Evolutionary conservation across 75 land plant species (phyloP).

Genomic region (Selaginella tamariscina): DNA sequence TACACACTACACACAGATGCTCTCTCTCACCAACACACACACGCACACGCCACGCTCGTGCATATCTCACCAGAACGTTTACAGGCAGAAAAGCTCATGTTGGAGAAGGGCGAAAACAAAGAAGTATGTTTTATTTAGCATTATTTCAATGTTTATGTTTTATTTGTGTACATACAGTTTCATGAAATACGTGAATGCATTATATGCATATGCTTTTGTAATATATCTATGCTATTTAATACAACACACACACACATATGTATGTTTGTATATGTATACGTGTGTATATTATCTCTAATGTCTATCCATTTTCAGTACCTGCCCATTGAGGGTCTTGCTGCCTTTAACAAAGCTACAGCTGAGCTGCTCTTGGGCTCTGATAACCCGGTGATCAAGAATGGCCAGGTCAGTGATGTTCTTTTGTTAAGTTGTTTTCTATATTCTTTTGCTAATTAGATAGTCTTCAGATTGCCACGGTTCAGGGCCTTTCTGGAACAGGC

Average conservation of each 20-base stretch:
- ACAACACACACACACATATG: background rate
- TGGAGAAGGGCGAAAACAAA: constrained; percentile 89
- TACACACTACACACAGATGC: no score
- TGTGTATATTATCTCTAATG: background rate
- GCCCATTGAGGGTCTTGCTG: constrained; percentile 97
- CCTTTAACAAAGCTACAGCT: constrained; percentile 92
- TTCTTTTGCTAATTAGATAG: background rate
- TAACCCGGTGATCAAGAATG: constrained; percentile 53
- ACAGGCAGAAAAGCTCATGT: constrained; percentile 84
- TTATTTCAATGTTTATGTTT: background rate
- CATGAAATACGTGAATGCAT: background rate
- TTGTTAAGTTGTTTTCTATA: background rate
- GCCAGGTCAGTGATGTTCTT: constrained; percentile 33
- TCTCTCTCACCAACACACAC: no score
- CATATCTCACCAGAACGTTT: background rate
- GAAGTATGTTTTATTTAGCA: constrained; percentile 40
- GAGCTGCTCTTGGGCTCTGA: constrained; percentile 88
- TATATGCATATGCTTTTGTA: background rate
- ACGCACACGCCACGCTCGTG: background rate
- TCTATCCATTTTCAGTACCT: constrained; percentile 56
- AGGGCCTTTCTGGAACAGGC: constrained; percentile 93
- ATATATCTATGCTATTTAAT: background rate
- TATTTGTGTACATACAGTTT: background rate
- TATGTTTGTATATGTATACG: background rate
- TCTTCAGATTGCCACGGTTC: constrained; percentile 85